Base-by-base conservation (phyloP, 768 basidiomycete species). In the Leccinellum albellum region DNA sequence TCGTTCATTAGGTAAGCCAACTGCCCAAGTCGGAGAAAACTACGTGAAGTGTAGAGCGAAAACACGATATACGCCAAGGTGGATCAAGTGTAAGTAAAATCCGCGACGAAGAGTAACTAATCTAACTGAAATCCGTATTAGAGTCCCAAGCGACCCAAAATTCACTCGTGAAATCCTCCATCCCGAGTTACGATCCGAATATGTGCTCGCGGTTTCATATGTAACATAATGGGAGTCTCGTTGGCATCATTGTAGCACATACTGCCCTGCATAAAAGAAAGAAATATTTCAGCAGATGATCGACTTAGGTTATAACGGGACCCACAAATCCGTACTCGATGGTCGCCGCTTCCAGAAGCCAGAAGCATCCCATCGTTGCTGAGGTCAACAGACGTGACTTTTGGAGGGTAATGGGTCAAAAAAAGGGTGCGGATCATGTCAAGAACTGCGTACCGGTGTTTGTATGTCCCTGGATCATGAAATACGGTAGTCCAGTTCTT, bases 361-460 rank as follows among this genome's bases (percentile, higher is more conserved):
- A 75, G 60, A 31, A 63, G 40, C 17, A 55, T 58, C 6, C 74
- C 75, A 51, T 70, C 63, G 23, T 56, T 62, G 56, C 71, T 68
- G 51, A 75, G 65, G 66, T 73, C 76, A n/a, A 75, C 73, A 32
- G 75, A 71, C 12, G 73, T 76, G 21, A 76, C 74, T 74, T n/a
- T 51, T 28, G 12, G 24, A 37, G 40, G 12, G 42, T 29, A 33
- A 46, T 32, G 31, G 15, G 55, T 66, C 62, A 71, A 24, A 56
- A n/a, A 54, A 15, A 32, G 23, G n/a, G 50, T 12, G 62, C 56
- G 64, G 56, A 70, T 64, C 67, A 53, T 0, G 37, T 17, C 10
- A 9, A 50, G 66, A 72, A 67, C 15, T 55, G 51, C 71, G 54
- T 44, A 73, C 71, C 71, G 29, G 71, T 73, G 49, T 73, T 61